phyloP scores from a whole-genome alignment of 306 rosid species.

The Hylodesmum podocarpum region DNA sequence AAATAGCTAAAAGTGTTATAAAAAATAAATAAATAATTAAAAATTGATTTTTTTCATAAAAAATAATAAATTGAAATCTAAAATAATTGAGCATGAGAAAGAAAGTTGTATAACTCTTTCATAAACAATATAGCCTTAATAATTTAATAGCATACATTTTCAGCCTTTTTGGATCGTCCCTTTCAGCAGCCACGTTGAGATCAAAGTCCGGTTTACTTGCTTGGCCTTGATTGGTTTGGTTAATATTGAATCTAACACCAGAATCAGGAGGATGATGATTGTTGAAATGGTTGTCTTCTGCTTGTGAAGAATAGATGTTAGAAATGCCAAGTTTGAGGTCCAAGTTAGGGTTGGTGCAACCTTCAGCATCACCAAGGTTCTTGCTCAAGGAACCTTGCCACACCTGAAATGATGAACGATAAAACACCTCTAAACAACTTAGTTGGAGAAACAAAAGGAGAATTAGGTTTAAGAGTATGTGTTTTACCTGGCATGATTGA shows the following conservation, averaged over 20 bases:
- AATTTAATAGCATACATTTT: not conserved
- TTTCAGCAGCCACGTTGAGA: not conserved
- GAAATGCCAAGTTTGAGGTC: not conserved
- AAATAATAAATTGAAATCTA: too few species aligned
- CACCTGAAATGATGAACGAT: not conserved
- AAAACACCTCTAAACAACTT: constrained; percentile 1
- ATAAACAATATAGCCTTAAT: not conserved
- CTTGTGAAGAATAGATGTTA: not conserved
- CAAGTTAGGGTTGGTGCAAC: not conserved
- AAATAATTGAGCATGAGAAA: not conserved
- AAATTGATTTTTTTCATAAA: too few species aligned
- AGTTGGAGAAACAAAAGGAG: not conserved
- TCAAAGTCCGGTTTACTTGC: not conserved
- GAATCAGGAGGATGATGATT: not conserved
- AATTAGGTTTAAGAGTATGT: not conserved
- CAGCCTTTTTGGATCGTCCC: not conserved
- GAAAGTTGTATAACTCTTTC: too few species aligned
- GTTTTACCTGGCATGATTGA: not conserved
- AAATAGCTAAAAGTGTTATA: too few species aligned
- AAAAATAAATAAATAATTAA: too few species aligned
- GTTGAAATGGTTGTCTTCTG: not conserved
- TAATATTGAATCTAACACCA: not conserved
- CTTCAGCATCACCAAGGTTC: not conserved
- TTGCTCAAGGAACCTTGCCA: not conserved
- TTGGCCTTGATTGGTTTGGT: not conserved